phyloP scores from a whole-genome alignment of 495 filamentous ascomycete species.

The Penicillium egyptiacum region DNA sequence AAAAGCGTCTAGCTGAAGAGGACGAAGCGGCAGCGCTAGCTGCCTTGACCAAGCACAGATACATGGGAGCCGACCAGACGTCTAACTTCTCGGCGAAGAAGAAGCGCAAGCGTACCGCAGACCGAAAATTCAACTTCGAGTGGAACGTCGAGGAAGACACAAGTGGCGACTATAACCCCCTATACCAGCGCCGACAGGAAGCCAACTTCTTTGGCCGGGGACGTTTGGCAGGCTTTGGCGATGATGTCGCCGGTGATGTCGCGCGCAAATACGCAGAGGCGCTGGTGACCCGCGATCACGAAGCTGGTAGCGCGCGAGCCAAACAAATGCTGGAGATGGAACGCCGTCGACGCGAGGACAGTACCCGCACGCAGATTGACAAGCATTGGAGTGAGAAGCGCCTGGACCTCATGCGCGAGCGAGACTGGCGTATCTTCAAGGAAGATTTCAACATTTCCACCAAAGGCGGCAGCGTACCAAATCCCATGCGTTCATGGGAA shows the following conservation, averaged over 20 bases:
- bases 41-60: constrained; percentile 73
- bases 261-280: constrained; percentile 75
- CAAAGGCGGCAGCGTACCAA: constrained; percentile 86
- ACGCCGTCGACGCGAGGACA: constrained; percentile 71
- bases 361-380: constrained; percentile 66
- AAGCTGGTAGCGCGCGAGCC: constrained; percentile 76
- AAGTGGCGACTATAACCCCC: constrained; percentile 81
- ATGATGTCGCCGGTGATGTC: constrained; percentile 69
- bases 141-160: constrained; percentile 98
- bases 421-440: constrained; percentile 99
- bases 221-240: constrained; percentile 77
- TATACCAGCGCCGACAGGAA: constrained; percentile 75
- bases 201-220: constrained; percentile 80
- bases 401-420: constrained; percentile 92
- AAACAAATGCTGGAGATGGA: constrained; percentile 87
- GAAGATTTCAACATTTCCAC: constrained; percentile 98
- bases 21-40: constrained; percentile 69
- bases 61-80: constrained; percentile 88
- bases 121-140: constrained; percentile 99
- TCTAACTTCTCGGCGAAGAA: constrained; percentile 95
- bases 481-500: constrained; percentile 94
- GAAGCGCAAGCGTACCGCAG: constrained; percentile 88
- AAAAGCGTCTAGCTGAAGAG: constrained; percentile 57
- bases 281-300: constrained; percentile 73
- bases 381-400: constrained; percentile 99